A percentile compares a stretch with the other conserved stretches of the same genome.
Conservation (phyloP, 176 grass and related monocot genomes). For the Eremochloa ophiuroides region DNA sequence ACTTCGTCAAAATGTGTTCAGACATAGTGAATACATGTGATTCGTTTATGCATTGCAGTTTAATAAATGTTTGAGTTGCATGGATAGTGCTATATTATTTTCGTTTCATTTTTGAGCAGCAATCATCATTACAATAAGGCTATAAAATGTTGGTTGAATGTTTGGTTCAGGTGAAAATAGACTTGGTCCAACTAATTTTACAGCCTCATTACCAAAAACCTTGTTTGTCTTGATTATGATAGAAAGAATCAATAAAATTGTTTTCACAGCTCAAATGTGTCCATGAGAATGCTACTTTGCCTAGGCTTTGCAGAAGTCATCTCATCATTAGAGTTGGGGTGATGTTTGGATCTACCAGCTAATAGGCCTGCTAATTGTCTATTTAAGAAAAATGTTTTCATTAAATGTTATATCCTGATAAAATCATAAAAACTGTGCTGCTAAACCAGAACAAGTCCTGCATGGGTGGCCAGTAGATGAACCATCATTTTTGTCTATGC, state of each 20-base stretch:
- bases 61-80: background rate
- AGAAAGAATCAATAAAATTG: background rate
- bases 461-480: background rate
- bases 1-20: constrained; percentile 7
- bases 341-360: background rate
- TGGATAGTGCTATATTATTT: background rate
- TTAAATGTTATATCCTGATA: background rate
- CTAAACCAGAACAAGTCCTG: background rate
- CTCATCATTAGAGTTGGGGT: background rate
- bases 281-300: background rate
- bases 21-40: background rate
- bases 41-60: constrained; percentile 7
- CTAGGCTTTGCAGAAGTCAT: background rate
- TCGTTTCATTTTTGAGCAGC: background rate
- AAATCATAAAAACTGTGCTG: background rate
- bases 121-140: background rate
- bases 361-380: background rate
- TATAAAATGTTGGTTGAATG: background rate
- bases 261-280: background rate
- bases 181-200: background rate
- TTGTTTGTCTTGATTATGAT: background rate
- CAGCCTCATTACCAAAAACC: background rate
- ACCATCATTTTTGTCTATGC: background rate
- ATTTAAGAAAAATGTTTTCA: background rate
- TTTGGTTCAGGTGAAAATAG: background rate